Conservation (phyloP, 129 eudicot genomes). For the Solidago caesia region DNA sequence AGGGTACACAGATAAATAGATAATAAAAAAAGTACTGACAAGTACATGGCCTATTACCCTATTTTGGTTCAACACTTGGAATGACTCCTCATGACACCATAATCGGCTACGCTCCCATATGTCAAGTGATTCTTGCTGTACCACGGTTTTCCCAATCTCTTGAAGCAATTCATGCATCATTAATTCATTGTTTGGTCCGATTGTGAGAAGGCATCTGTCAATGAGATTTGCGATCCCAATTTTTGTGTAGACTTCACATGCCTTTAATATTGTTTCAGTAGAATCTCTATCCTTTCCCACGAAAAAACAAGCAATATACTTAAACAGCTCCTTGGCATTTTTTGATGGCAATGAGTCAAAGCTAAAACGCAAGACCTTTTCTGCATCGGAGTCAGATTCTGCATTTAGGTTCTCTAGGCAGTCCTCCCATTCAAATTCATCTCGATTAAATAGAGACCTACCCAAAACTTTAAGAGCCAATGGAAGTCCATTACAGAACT, state of each 20-base stretch:
- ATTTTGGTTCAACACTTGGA: neutral
- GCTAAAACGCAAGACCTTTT: neutral
- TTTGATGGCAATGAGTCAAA: neutral
- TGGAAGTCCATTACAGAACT: neutral
- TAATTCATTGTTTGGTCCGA: neutral
- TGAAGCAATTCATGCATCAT: constrained; percentile 16
- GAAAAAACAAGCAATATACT: constrained; percentile 12
- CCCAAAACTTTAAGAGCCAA: neutral
- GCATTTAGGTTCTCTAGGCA: neutral
- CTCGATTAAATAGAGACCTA: neutral
- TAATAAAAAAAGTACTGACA: too few species aligned
- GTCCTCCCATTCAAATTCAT: constrained; percentile 12
- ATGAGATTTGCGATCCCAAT: constrained; percentile 14
- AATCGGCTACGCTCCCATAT: constrained; percentile 6
- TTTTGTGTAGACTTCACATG: neutral
- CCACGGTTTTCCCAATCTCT: constrained; percentile 16
- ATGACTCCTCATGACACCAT: constrained; percentile 17
- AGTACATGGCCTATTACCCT: neutral
- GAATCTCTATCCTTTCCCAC: constrained; percentile 15
- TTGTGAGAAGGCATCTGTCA: neutral
- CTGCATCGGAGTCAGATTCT: neutral
- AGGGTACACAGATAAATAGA: too few species aligned
- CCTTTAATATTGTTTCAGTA: constrained; percentile 18
- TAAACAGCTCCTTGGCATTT: constrained; percentile 21
- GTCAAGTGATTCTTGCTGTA: constrained; percentile 11